A percentile compares a stretch with the other conserved stretches of the same genome.
Conservation (phyloP, 768 basidiomycete genomes). For the Macrolepiota fuliginosa region DNA sequence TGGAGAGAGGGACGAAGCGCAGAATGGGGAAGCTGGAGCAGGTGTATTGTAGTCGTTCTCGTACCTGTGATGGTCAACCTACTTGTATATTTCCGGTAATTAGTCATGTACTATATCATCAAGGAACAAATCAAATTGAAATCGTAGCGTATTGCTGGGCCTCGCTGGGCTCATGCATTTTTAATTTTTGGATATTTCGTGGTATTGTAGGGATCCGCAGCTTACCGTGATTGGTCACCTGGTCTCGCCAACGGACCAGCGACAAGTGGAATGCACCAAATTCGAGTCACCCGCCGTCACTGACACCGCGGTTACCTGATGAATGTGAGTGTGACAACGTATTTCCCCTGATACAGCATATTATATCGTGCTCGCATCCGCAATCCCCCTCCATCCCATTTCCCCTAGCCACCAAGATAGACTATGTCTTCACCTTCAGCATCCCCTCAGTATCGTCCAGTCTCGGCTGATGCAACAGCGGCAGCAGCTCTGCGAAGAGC, state of each 20-base stretch:
- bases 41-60: not conserved
- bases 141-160: too few species aligned
- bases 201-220: too few species aligned
- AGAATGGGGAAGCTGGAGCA: not conserved
- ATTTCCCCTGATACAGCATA: not conserved
- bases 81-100: not conserved
- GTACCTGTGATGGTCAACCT: not conserved
- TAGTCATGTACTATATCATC: too few species aligned
- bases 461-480: conserved; percentile 37
- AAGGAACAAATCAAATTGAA: too few species aligned
- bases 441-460: conserved; percentile 7
- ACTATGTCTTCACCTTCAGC: conserved; percentile 8
- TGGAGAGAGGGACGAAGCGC: not conserved
- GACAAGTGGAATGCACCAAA: too few species aligned
- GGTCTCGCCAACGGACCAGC: too few species aligned
- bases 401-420: not conserved
- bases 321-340: not conserved
- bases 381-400: not conserved
- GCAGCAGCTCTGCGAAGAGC: conserved; percentile 45
- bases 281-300: too few species aligned
- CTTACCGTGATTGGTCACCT: too few species aligned
- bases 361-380: not conserved
- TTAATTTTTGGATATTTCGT: too few species aligned
- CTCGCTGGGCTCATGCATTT: too few species aligned
- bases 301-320: too few species aligned